Evolutionary conservation across 139 green algal genomes (phyloP).

Genomic region (Picochlorum sp.): DNA sequence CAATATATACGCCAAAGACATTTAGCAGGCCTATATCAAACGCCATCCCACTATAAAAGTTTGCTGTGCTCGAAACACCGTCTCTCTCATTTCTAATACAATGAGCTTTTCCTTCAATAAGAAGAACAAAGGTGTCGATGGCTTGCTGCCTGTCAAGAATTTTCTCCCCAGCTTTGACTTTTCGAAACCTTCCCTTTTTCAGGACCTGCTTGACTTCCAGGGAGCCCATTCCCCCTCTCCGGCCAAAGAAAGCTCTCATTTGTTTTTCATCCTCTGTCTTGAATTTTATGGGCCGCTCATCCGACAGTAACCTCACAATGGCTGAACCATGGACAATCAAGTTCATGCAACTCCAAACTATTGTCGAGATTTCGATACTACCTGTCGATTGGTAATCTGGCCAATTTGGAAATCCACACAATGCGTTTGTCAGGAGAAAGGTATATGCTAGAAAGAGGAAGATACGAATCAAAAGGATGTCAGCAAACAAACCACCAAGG

Average conservation of each 20-base stretch:
- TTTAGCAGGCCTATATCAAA: slow-evolving; percentile 15
- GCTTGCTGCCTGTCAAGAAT: background rate
- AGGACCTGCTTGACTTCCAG: slow-evolving; percentile 28
- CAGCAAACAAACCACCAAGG: slow-evolving; percentile 10
- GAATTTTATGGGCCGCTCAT: slow-evolving; percentile 30
- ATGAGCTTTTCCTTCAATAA: slow-evolving; percentile 21
- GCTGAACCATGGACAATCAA: slow-evolving; percentile 17
- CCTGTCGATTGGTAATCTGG: slow-evolving; percentile 7
- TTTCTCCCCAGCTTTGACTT: background rate
- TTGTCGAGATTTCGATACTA: background rate
- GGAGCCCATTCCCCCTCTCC: slow-evolving; percentile 19
- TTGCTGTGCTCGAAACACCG: background rate
- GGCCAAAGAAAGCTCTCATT: slow-evolving; percentile 26
- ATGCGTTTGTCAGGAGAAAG: slow-evolving; percentile 11
- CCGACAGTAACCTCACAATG: slow-evolving; percentile 17
- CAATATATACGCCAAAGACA: slow-evolving; percentile 20
- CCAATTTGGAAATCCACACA: slow-evolving; percentile 14
- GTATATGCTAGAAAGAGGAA: slow-evolving; percentile 18
- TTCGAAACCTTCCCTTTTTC: slow-evolving; percentile 7
- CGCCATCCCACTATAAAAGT: slow-evolving; percentile 6
- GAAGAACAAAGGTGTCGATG: slow-evolving; percentile 6
- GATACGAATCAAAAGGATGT: slow-evolving; percentile 27
- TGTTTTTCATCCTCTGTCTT: slow-evolving; percentile 27
- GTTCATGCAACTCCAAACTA: slow-evolving; percentile 12
- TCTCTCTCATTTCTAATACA: background rate